These are phyloP conservation scores for Fistulinella prunicolor DNA, from an alignment of 768 basidiomycete genomes.

Conservation along the genomic window DNA sequence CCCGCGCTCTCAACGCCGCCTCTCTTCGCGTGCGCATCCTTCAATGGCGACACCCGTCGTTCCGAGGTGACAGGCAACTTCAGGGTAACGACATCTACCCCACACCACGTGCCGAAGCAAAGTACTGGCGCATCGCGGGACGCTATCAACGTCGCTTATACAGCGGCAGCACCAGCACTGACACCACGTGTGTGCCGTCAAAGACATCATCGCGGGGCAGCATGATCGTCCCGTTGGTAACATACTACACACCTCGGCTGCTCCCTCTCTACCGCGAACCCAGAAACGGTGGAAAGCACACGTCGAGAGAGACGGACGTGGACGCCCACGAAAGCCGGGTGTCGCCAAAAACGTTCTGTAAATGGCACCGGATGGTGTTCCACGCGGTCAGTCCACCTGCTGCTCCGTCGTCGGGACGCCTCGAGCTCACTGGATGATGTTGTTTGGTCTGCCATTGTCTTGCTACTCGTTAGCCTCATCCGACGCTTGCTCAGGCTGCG, in stretches of 20 bases:
- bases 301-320: constrained; percentile 3
- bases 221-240: constrained; percentile 23
- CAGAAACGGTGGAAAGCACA: neutral
- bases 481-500: constrained; percentile 34
- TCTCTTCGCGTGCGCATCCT: constrained; percentile 14
- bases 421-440: too few species aligned
- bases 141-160: constrained; percentile 29
- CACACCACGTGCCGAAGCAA: constrained; percentile 25
- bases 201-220: constrained; percentile 3
- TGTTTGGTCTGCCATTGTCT: too few species aligned
- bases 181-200: neutral
- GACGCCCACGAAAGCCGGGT: constrained; percentile 28
- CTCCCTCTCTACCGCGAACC: constrained; percentile 37
- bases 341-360: constrained; percentile 37
- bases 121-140: constrained; percentile 31
- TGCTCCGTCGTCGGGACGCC: too few species aligned
- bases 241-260: constrained; percentile 36
- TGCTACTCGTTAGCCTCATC: constrained; percentile 34
- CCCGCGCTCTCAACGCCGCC: constrained; percentile 13
- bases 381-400: constrained; percentile 41
- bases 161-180: constrained; percentile 15
- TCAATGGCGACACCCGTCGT: constrained; percentile 9
- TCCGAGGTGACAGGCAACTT: neutral
- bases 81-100: constrained; percentile 16
- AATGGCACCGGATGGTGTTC: constrained; percentile 49